Conservation (phyloP, 768 basidiomycete genomes). For the Amanita rimosa region DNA sequence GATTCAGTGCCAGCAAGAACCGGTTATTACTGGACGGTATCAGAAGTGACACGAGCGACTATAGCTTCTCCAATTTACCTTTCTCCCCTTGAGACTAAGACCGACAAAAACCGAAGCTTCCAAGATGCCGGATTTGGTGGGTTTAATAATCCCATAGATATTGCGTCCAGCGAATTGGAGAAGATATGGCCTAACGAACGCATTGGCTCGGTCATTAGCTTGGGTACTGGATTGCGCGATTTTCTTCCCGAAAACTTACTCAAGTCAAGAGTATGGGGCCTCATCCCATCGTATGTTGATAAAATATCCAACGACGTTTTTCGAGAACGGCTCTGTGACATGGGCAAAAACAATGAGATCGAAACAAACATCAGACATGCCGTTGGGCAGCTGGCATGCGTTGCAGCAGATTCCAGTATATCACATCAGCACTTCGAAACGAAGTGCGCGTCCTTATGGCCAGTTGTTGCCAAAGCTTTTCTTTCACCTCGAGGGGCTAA, state of each 20-base stretch:
- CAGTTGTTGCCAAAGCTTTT: background rate
- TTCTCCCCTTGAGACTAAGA: slow-evolving; percentile 8
- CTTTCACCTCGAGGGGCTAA: background rate
- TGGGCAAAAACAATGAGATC: background rate
- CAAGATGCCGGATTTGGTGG: slow-evolving; percentile 16
- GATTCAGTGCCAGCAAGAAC: background rate
- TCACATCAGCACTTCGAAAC: background rate
- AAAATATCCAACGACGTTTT: background rate
- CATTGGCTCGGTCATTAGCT: slow-evolving; percentile 8
- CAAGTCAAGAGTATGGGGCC: slow-evolving; percentile 2
- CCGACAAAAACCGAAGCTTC: slow-evolving; percentile 10
- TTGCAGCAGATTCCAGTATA: background rate
- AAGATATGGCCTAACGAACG: slow-evolving; percentile 12
- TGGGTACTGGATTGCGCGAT: slow-evolving; percentile 10
- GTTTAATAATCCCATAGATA: slow-evolving; percentile 14
- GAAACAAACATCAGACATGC: background rate
- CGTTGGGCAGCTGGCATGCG: background rate
- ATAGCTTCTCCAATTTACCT: slow-evolving; percentile 12
- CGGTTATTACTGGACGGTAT: slow-evolving; percentile 12
- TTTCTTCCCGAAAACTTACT: background rate
- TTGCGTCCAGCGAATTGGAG: slow-evolving; percentile 10
- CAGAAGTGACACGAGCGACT: slow-evolving; percentile 13
- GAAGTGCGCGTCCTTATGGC: background rate
- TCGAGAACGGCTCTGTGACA: background rate
- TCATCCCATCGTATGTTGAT: background rate